phyloP scores from a whole-genome alignment of 1,284 basidiomycete species.

The Cryptococcus neoformans region DNA sequence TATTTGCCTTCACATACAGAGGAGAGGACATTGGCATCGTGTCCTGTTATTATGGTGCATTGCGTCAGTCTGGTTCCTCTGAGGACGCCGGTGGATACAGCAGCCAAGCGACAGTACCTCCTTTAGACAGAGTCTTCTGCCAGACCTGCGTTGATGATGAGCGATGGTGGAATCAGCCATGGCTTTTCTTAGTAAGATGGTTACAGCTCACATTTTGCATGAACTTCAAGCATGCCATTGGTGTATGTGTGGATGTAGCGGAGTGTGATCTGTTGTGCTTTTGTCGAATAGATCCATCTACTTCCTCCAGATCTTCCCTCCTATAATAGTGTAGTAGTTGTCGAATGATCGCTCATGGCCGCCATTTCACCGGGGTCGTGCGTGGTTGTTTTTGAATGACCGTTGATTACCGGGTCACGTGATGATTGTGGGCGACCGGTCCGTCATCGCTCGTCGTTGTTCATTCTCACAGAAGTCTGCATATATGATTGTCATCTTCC shows the following conservation, averaged over 20 bases:
- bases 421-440: no score
- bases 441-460: no score
- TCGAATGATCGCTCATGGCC: no score
- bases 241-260: neutral
- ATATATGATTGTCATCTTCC: no score
- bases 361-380: no score
- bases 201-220: constrained; percentile 18
- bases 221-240: constrained; percentile 22
- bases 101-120: constrained; percentile 19
- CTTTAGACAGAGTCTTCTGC: constrained; percentile 37
- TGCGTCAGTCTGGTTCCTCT: neutral
- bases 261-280: neutral
- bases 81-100: neutral
- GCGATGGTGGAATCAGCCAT: neutral
- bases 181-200: neutral
- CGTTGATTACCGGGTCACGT: no score
- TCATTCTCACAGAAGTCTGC: no score
- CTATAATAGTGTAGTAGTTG: neutral
- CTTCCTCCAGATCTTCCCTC: neutral
- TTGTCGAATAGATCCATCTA: neutral
- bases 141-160: constrained; percentile 13
- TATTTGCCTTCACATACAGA: constrained; percentile 10
- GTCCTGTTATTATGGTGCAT: constrained; percentile 11
- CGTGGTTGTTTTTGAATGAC: no score
- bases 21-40: constrained; percentile 32